These are phyloP conservation scores for Hyphopichia fennica DNA, from an alignment of 1,139 yeast genomes.

Conservation along the genomic window DNA sequence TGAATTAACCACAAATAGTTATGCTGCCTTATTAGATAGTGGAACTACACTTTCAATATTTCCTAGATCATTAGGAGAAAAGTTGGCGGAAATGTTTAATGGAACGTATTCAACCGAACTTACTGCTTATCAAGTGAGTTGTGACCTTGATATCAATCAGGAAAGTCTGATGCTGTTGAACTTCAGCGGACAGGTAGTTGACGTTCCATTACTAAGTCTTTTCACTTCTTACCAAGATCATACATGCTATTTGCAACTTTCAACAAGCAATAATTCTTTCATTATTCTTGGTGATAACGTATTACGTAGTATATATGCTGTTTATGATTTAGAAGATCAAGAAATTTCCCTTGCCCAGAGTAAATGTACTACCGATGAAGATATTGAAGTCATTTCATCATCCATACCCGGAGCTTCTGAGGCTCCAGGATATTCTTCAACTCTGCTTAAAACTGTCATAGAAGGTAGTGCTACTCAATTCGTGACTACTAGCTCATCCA, in stretches of 20 bases:
- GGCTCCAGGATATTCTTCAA: slow-evolving; percentile 4
- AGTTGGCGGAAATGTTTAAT: slow-evolving; percentile 27
- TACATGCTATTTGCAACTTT: slow-evolving; percentile 34
- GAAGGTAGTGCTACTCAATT: no score
- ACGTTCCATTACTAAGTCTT: slow-evolving; percentile 36
- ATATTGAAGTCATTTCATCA: slow-evolving; percentile 42
- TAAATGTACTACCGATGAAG: slow-evolving; percentile 33
- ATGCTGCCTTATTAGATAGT: slow-evolving; percentile 41
- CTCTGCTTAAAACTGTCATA: no score
- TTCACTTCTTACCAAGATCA: slow-evolving; percentile 12
- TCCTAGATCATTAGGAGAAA: slow-evolving; percentile 24
- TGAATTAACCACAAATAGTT: slow-evolving; percentile 16
- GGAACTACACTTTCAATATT: slow-evolving; percentile 43
- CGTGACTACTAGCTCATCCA: no score
- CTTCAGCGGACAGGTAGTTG: slow-evolving; percentile 40
- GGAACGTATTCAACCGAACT: slow-evolving; percentile 16
- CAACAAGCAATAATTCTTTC: slow-evolving; percentile 21
- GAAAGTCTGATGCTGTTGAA: slow-evolving; percentile 26
- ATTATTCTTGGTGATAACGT: slow-evolving; percentile 69
- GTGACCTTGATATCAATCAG: slow-evolving; percentile 15
- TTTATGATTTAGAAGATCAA: slow-evolving; percentile 68
- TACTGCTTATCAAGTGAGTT: slow-evolving; percentile 27
- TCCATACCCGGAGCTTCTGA: slow-evolving; percentile 46
- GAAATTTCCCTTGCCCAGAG: slow-evolving; percentile 72
- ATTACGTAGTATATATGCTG: slow-evolving; percentile 72